These are phyloP conservation scores for Macrophomina phaseolina DNA, from an alignment of 2,329 filamentous ascomycete genomes.

Conservation along the genomic window DNA sequence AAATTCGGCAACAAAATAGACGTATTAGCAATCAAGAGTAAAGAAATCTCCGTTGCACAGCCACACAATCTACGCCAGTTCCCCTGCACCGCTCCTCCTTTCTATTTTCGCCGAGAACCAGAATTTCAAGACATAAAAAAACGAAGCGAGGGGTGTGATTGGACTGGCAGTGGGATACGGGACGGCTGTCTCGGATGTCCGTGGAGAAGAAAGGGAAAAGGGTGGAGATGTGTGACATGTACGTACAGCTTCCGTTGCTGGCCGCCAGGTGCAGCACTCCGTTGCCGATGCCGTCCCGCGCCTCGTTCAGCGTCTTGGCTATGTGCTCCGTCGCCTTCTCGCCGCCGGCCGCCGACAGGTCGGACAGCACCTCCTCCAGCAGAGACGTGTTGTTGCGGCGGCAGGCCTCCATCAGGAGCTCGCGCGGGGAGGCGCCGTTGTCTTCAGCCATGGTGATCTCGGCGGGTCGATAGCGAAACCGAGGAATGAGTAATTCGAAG, in stretches of 20 bases:
- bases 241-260: conserved; percentile 80
- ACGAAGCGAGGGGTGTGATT: not conserved
- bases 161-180: not conserved
- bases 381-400: conserved; percentile 91
- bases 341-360: conserved; percentile 61
- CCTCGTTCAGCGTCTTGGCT: conserved; percentile 80
- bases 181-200: not conserved
- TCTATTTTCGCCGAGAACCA: not conserved
- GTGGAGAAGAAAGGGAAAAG: not conserved
- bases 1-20: not conserved
- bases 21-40: conserved; percentile 7
- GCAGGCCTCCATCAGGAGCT: conserved; percentile 90
- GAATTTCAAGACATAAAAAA: not conserved
- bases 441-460: conserved; percentile 16
- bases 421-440: conserved; percentile 82
- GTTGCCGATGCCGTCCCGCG: conserved; percentile 85
- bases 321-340: conserved; percentile 63
- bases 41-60: not conserved
- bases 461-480: not conserved
- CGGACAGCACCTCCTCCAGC: conserved; percentile 72
- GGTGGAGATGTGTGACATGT: not conserved
- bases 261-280: conserved; percentile 90
- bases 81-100: too few species aligned
- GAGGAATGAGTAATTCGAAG: not conserved
- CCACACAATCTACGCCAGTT: not conserved